Evolutionary conservation across 208 protist species (phyloP).

Genomic region (Wallacemonas rigidus): DNA sequence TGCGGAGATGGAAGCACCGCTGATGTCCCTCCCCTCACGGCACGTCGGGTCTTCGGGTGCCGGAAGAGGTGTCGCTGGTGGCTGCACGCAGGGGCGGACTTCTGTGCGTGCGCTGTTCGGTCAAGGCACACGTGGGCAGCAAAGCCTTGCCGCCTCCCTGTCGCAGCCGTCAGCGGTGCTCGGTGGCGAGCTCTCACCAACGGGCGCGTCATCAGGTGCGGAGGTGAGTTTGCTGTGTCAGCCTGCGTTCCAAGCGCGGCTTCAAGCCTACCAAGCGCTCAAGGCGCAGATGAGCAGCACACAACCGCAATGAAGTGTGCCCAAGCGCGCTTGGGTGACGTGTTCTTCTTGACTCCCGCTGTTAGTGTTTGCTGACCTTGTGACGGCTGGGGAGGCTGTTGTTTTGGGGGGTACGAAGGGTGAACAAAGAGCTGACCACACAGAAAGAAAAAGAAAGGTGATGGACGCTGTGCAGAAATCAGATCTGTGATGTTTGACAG

Average conservation of each 20-base stretch:
- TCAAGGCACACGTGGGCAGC: neutral
- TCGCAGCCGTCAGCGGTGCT: neutral
- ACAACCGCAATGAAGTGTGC: neutral
- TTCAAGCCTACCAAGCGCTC: slow-evolving; percentile 26
- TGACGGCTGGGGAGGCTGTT: too few relatives aligned
- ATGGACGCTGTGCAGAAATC: too few relatives aligned
- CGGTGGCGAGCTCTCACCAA: neutral
- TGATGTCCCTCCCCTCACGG: slow-evolving; percentile 22
- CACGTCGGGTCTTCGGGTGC: neutral
- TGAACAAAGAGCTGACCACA: too few relatives aligned
- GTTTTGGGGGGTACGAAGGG: too few relatives aligned
- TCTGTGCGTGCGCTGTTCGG: neutral
- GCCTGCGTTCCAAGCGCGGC: slow-evolving; percentile 9
- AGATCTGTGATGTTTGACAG: too few relatives aligned
- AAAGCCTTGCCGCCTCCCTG: neutral
- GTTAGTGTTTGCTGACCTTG: neutral
- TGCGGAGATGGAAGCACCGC: slow-evolving; percentile 31
- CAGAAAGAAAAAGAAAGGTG: too few relatives aligned
- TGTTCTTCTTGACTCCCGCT: neutral
- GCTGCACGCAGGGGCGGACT: too few relatives aligned
- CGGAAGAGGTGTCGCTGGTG: too few relatives aligned
- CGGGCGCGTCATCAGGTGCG: neutral
- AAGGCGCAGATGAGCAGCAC: slow-evolving; percentile 9
- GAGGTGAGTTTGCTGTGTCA: neutral
- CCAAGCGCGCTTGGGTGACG: too few relatives aligned